phyloP scores from a whole-genome alignment of 1,284 basidiomycete genomes.

The Phylloboletellus chloephorus region DNA sequence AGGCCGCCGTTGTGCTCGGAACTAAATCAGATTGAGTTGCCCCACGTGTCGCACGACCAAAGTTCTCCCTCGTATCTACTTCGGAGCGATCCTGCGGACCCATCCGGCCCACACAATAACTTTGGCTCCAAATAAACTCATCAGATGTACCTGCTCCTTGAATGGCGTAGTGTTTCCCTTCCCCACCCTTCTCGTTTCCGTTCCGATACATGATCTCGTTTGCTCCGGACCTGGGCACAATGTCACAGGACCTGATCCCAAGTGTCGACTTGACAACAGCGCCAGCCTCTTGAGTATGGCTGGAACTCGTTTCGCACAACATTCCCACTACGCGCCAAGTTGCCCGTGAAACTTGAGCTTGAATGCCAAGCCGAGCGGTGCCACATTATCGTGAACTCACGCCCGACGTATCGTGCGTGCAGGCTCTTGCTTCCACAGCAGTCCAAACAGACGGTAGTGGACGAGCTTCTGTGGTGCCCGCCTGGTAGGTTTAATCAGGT shows the following conservation, averaged over 20 bases:
- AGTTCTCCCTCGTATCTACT: slow-evolving; percentile 15
- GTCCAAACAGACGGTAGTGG: too few species aligned
- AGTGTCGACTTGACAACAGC: slow-evolving; percentile 9
- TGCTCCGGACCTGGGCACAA: slow-evolving; percentile 4
- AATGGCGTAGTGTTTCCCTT: slow-evolving; percentile 8
- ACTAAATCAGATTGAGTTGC: slow-evolving; percentile 10
- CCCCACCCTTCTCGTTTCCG: slow-evolving; percentile 10
- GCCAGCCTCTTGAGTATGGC: background rate
- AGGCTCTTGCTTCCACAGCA: too few species aligned
- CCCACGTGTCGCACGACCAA: too few species aligned
- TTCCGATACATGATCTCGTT: slow-evolving; percentile 2
- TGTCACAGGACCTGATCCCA: slow-evolving; percentile 1
- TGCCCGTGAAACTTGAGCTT: too few species aligned
- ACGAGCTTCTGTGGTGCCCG: background rate
- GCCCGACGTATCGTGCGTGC: background rate
- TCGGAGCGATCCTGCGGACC: slow-evolving; percentile 4
- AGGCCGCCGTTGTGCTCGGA: slow-evolving; percentile 9
- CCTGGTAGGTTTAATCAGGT: slow-evolving; percentile 6
- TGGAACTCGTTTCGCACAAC: slow-evolving; percentile 10
- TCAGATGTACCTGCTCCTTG: too few species aligned
- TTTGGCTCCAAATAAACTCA: too few species aligned
- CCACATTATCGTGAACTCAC: background rate
- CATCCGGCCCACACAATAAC: slow-evolving; percentile 1
- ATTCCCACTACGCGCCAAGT: background rate
- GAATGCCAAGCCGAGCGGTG: background rate